phyloP scores from a whole-genome alignment of 208 protist species.

The Leishmania lainsoni region DNA sequence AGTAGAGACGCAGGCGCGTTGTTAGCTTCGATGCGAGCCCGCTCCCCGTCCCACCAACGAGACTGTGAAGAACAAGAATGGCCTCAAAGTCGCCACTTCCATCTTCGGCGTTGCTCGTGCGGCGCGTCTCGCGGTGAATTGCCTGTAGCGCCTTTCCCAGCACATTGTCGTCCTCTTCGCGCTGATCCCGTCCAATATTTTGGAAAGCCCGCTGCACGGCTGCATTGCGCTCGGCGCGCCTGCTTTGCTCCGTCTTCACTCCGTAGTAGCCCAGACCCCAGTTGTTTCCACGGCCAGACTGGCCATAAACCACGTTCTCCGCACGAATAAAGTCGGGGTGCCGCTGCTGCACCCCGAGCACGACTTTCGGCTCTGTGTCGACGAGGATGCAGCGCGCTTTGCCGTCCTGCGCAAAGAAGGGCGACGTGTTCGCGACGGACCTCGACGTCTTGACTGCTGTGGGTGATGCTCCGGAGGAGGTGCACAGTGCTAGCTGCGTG shows the following conservation, averaged over 20 bases:
- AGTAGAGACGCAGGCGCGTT: slow-evolving; percentile 86
- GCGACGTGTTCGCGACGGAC: slow-evolving; percentile 4
- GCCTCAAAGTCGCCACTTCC: slow-evolving; percentile 59
- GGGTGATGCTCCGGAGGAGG: slow-evolving; percentile 3
- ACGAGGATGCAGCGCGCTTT: slow-evolving; percentile 84
- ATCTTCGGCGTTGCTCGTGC: slow-evolving; percentile 44
- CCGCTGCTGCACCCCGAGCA: slow-evolving; percentile 54
- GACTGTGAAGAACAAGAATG: slow-evolving; percentile 83
- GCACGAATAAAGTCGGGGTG: slow-evolving; percentile 55
- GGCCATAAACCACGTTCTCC: slow-evolving; percentile 76
- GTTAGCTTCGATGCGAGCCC: slow-evolving; percentile 75
- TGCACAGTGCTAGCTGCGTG: slow-evolving; percentile 56
- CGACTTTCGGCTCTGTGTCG: slow-evolving; percentile 91
- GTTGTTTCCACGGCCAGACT: slow-evolving; percentile 87
- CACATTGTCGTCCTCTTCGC: slow-evolving; percentile 57
- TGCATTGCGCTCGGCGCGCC: slow-evolving; percentile 45
- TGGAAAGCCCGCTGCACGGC: slow-evolving; percentile 48
- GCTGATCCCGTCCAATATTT: slow-evolving; percentile 67
- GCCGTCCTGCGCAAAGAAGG: slow-evolving; percentile 69
- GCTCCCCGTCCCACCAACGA: slow-evolving; percentile 85
- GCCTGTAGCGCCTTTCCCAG: slow-evolving; percentile 62
- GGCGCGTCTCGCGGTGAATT: slow-evolving; percentile 76
- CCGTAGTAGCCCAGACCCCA: slow-evolving; percentile 90
- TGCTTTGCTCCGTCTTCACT: slow-evolving; percentile 42
- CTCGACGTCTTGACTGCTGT: neutral